phyloP scores from a whole-genome alignment of 371 early-diverging fungal genomes.

The Batrachochytrium dendrobatidis region DNA sequence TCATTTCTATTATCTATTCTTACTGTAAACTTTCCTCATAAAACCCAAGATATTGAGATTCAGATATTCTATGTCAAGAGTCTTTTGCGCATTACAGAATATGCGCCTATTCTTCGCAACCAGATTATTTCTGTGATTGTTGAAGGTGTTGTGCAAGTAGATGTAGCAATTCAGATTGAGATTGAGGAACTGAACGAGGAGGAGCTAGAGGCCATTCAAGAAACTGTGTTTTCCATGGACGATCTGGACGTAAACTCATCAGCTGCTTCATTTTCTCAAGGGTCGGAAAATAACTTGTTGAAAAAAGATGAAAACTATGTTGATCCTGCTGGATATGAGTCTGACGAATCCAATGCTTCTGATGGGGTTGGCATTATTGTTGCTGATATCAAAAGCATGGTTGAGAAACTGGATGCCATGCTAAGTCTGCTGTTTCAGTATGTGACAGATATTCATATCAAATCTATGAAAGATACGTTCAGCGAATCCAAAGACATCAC shows the following conservation, averaged over 20 bases:
- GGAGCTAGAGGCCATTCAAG: slow-evolving; percentile 33
- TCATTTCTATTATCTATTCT: slow-evolving; percentile 61
- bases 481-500: slow-evolving; percentile 14
- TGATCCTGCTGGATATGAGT: slow-evolving; percentile 14
- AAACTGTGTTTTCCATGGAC: slow-evolving; percentile 21
- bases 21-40: slow-evolving; percentile 67
- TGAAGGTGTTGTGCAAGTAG: slow-evolving; percentile 77
- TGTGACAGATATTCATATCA: slow-evolving; percentile 28
- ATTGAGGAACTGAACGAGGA: slow-evolving; percentile 85
- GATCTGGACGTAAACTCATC: not conserved
- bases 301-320: too few species aligned
- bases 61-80: slow-evolving; percentile 71
- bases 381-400: slow-evolving; percentile 53
- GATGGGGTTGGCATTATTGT: slow-evolving; percentile 27
- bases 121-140: slow-evolving; percentile 68
- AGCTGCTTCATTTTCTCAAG: not conserved
- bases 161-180: slow-evolving; percentile 91
- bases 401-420: slow-evolving; percentile 81
- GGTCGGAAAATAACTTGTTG: too few species aligned
- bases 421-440: slow-evolving; percentile 62
- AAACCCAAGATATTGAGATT: slow-evolving; percentile 50
- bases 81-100: slow-evolving; percentile 62
- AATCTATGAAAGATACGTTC: slow-evolving; percentile 6
- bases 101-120: slow-evolving; percentile 66
- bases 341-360: slow-evolving; percentile 18